A percentile compares a stretch with the other conserved stretches of the same genome.
Conservation (phyloP, 306 rosid genomes). For the Glycyrrhiza uralensis region DNA sequence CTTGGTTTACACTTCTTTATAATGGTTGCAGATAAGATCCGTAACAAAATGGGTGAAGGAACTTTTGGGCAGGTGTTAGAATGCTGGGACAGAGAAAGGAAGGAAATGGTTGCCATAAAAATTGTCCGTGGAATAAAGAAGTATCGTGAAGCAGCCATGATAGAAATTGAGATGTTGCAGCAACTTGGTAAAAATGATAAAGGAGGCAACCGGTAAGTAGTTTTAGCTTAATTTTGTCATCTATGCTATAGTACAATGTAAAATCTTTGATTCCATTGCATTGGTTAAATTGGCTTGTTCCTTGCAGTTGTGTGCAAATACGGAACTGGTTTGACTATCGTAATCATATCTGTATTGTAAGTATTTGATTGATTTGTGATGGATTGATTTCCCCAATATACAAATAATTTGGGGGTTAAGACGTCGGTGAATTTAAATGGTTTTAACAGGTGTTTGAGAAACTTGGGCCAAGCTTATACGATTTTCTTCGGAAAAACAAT, state of each 20-base stretch:
- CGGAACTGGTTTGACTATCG: constrained; percentile 99
- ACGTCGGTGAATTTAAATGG: constrained; percentile 83
- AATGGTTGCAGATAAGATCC: constrained; percentile 68
- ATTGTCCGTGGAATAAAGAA: constrained; percentile 87
- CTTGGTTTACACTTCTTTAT: not conserved
- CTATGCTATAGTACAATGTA: not conserved
- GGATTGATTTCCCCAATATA: constrained; percentile 83
- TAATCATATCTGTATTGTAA: constrained; percentile 99
- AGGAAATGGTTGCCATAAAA: constrained; percentile 93
- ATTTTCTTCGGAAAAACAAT: constrained; percentile 99
- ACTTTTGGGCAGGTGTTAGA: constrained; percentile 97
- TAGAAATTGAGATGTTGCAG: constrained; percentile 87
- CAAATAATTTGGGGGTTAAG: constrained; percentile 70
- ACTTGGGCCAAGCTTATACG: constrained; percentile 99
- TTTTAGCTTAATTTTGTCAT: not conserved
- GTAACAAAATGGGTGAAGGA: constrained; percentile 96
- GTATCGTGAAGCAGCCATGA: constrained; percentile 98
- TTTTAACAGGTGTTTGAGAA: constrained; percentile 99
- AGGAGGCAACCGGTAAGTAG: constrained; percentile 87
- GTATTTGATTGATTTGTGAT: constrained; percentile 83
- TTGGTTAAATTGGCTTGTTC: constrained; percentile 84
- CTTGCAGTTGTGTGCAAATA: constrained; percentile 99
- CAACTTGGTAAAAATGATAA: constrained; percentile 87
- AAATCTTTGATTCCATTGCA: constrained; percentile 32
- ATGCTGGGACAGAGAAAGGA: constrained; percentile 92